These are phyloP conservation scores for Macadamia tetraphylla DNA, from an alignment of 164 flowering plant genomes.

Conservation along the genomic window DNA sequence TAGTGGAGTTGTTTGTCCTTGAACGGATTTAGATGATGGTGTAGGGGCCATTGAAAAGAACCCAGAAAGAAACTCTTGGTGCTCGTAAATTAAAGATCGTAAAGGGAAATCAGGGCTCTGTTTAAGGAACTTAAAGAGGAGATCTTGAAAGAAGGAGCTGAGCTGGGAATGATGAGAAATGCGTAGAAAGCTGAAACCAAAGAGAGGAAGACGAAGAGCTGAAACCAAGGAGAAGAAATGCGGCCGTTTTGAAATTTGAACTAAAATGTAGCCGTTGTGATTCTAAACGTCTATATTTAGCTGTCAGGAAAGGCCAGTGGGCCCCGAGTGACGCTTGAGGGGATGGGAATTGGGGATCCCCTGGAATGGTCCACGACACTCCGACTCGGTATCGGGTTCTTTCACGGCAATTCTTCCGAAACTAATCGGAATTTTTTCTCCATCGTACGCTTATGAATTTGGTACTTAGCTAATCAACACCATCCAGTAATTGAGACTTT, in stretches of 20 bases:
- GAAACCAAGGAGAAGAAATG: conserved; percentile 1
- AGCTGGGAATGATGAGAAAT: background rate
- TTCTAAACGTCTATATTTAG: conserved; percentile 31
- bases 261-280: conserved; percentile 48
- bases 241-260: conserved; percentile 17
- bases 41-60: conserved; percentile 56
- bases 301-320: background rate
- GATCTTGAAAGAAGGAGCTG: conserved; percentile 1
- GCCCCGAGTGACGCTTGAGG: too few relatives aligned
- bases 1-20: conserved; percentile 22
- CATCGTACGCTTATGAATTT: too few relatives aligned
- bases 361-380: too few relatives aligned
- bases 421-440: too few relatives aligned
- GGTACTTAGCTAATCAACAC: too few relatives aligned
- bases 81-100: background rate
- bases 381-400: too few relatives aligned
- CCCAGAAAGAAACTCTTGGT: conserved; percentile 10
- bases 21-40: conserved; percentile 44
- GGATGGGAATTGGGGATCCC: too few relatives aligned
- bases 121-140: background rate
- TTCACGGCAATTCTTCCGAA: too few relatives aligned
- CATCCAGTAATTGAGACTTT: too few relatives aligned
- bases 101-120: background rate
- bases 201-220: conserved; percentile 5
- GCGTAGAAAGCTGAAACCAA: conserved; percentile 12